These are phyloP conservation scores for Paramecium primaurelia DNA, from an alignment of 73 alveolate genomes.

Conservation along the genomic window DNA sequence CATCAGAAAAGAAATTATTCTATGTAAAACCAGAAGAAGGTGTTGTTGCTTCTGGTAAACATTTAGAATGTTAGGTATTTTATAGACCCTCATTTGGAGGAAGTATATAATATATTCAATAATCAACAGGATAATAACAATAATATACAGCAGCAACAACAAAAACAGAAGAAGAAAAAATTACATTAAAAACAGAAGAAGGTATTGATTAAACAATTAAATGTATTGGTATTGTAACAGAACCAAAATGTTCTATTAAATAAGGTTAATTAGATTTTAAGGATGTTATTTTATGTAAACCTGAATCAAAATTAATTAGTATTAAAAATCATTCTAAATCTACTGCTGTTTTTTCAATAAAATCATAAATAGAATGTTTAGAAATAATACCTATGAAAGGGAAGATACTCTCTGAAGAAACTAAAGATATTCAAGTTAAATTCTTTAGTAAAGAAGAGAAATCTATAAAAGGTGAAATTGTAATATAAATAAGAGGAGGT, in stretches of 20 bases:
- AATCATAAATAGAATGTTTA: conserved; percentile 69
- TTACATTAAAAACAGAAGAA: conserved; percentile 84
- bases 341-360: conserved; percentile 79
- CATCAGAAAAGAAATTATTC: conserved; percentile 55
- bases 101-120: not conserved
- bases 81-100: conserved; percentile 45
- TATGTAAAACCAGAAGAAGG: conserved; percentile 53
- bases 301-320: conserved; percentile 74
- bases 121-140: not conserved
- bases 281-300: conserved; percentile 76
- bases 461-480: conserved; percentile 84
- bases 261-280: conserved; percentile 77
- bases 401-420: conserved; percentile 79
- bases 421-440: conserved; percentile 76
- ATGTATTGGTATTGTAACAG: conserved; percentile 89
- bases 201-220: conserved; percentile 86
- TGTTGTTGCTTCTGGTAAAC: conserved; percentile 2
- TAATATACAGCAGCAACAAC: not conserved
- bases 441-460: conserved; percentile 86
- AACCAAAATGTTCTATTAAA: conserved; percentile 78
- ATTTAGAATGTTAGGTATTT: not conserved
- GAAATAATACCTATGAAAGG: conserved; percentile 76
- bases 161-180: conserved; percentile 79
- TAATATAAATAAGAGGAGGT: conserved; percentile 95
- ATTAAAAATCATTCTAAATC: conserved; percentile 75